phyloP scores from a whole-genome alignment of 2,329 filamentous ascomycete species.

The Cladosporium sp. region DNA sequence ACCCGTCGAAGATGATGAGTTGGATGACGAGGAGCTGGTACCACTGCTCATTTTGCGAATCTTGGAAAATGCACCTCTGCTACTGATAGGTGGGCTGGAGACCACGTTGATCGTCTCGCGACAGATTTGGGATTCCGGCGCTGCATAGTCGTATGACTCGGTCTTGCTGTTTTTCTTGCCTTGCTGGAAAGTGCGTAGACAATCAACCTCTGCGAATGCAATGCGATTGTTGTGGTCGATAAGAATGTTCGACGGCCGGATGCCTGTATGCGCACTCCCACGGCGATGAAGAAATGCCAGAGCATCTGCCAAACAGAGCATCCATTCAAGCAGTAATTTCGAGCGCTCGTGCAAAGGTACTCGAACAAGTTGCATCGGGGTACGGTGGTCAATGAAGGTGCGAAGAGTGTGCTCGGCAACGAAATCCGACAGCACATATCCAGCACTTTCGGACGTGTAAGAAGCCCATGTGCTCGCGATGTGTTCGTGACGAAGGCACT shows the following conservation, averaged over 20 bases:
- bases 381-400: constrained; percentile 59
- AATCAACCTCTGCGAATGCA: constrained; percentile 60
- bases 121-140: constrained; percentile 59
- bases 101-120: constrained; percentile 38
- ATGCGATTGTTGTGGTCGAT: constrained; percentile 63
- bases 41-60: constrained; percentile 28
- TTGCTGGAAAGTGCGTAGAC: constrained; percentile 46
- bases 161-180: constrained; percentile 58
- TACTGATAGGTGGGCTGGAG: constrained; percentile 27
- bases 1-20: constrained; percentile 22
- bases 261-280: constrained; percentile 62
- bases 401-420: constrained; percentile 63
- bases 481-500: constrained; percentile 61
- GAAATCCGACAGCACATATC: constrained; percentile 64
- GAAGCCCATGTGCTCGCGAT: constrained; percentile 68
- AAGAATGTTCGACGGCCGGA: constrained; percentile 67
- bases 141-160: constrained; percentile 68
- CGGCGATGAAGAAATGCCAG: constrained; percentile 63
- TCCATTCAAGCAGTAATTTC: constrained; percentile 64
- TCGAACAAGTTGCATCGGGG: constrained; percentile 59
- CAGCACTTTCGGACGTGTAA: constrained; percentile 60
- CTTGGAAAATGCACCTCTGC: constrained; percentile 25
- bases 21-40: constrained; percentile 29
- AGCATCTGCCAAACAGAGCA: constrained; percentile 68
- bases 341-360: constrained; percentile 58